These are phyloP conservation scores for Hura crepitans DNA, from an alignment of 441 rosid species.

Conservation along the genomic window DNA sequence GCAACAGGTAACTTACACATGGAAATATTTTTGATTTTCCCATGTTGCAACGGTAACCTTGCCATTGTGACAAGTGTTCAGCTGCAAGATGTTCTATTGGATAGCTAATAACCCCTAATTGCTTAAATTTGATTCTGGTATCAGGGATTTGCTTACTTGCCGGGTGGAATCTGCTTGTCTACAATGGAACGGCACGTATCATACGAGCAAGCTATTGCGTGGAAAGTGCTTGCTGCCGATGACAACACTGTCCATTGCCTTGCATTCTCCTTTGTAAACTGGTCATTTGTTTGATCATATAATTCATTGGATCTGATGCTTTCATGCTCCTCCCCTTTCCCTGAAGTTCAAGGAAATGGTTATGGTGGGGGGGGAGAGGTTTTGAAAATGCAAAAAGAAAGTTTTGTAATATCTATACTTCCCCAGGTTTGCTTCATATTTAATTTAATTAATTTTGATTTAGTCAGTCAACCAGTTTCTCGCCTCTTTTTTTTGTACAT, in stretches of 20 bases:
- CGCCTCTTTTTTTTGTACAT: neutral
- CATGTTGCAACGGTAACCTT: neutral
- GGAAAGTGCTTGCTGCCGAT: conserved; percentile 76
- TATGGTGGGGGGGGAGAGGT: conserved; percentile 13
- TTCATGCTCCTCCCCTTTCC: neutral
- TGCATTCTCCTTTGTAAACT: conserved; percentile 81
- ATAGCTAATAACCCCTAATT: neutral
- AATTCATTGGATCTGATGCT: conserved; percentile 10
- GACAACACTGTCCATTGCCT: conserved; percentile 76
- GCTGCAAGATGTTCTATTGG: no score
- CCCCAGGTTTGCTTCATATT: conserved; percentile 32
- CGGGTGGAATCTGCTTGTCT: conserved; percentile 82
- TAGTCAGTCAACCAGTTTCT: conserved; percentile 19
- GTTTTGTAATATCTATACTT: conserved; percentile 39
- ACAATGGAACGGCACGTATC: conserved; percentile 86
- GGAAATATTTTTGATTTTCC: neutral
- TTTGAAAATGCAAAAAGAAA: conserved; percentile 1
- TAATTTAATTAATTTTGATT: conserved; percentile 34
- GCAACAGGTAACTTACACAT: conserved; percentile 56
- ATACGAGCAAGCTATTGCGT: conserved; percentile 75
- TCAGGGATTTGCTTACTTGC: conserved; percentile 74
- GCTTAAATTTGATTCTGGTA: neutral
- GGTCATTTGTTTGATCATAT: conserved; percentile 78
- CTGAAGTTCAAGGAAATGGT: conserved; percentile 2
- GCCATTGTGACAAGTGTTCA: neutral